phyloP scores from a whole-genome alignment of 2,329 filamentous ascomycete species.

The Hymenoscyphus occultus region DNA sequence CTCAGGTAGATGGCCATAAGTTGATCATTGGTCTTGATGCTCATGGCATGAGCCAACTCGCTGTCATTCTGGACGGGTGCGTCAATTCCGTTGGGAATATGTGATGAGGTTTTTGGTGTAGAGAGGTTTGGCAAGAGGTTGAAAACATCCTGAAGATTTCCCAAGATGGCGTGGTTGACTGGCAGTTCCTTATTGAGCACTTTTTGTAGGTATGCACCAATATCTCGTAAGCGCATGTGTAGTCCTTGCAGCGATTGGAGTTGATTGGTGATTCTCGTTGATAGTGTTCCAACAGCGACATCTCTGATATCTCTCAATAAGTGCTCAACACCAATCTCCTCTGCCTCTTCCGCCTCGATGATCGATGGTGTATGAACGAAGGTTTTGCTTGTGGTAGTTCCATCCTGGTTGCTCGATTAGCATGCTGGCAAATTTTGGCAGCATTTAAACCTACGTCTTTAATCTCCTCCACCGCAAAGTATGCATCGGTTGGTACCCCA shows the following conservation, averaged over 20 bases:
- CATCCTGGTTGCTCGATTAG: constrained; percentile 61
- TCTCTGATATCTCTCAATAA: constrained; percentile 96
- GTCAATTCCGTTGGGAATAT: constrained; percentile 46
- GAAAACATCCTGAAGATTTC: constrained; percentile 98
- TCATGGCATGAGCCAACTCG: constrained; percentile 94
- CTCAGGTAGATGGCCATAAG: constrained; percentile 98
- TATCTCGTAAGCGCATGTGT: constrained; percentile 90
- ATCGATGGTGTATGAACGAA: constrained; percentile 98
- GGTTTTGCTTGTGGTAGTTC: constrained; percentile 92
- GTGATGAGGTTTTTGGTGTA: constrained; percentile 67
- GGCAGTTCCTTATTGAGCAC: constrained; percentile 90
- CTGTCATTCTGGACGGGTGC: constrained; percentile 59
- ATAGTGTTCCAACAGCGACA: constrained; percentile 93
- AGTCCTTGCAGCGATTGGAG: constrained; percentile 95
- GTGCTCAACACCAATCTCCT: constrained; percentile 98
- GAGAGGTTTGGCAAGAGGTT: constrained; percentile 96
- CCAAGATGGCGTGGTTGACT: constrained; percentile 94
- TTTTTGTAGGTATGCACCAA: constrained; percentile 92
- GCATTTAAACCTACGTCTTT: constrained; percentile 72
- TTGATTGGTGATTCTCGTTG: constrained; percentile 95
- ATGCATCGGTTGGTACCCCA: constrained; percentile 95
- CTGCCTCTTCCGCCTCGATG: constrained; percentile 97
- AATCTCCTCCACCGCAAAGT: constrained; percentile 99
- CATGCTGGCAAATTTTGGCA: constrained; percentile 4
- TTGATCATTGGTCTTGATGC: constrained; percentile 98